A percentile compares a stretch with the other conserved stretches of the same genome.
These are phyloP conservation scores for Hansenula lynferdii DNA, from an alignment of 1,139 yeast genomes.

Conservation along the genomic window DNA sequence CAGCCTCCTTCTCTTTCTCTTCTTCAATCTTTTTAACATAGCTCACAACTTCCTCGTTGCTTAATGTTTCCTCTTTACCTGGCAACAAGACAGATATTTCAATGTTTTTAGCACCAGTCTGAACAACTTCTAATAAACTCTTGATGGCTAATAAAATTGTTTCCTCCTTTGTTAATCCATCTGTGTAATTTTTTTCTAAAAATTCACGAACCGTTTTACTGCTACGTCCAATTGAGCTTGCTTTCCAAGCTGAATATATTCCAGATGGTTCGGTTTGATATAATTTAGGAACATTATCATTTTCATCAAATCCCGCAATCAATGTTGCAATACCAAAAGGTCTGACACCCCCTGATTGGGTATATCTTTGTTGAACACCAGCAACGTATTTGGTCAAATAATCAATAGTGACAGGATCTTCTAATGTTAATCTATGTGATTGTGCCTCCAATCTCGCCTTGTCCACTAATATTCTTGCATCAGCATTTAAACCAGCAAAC, in stretches of 20 bases:
- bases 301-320: slow-evolving; percentile 92
- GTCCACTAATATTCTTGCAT: slow-evolving; percentile 90
- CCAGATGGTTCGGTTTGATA: slow-evolving; percentile 98
- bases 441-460: slow-evolving; percentile 97
- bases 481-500: slow-evolving; percentile 98
- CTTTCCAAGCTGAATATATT: slow-evolving; percentile 98
- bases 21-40: slow-evolving; percentile 83
- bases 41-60: slow-evolving; percentile 68
- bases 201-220: slow-evolving; percentile 94
- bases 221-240: slow-evolving; percentile 95
- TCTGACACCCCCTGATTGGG: slow-evolving; percentile 98
- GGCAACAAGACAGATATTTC: slow-evolving; percentile 89
- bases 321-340: slow-evolving; percentile 94
- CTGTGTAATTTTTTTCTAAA: slow-evolving; percentile 84
- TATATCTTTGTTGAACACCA: slow-evolving; percentile 93
- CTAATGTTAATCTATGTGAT: slow-evolving; percentile 89
- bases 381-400: slow-evolving; percentile 93
- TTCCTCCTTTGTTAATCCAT: slow-evolving; percentile 64
- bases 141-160: slow-evolving; percentile 81
- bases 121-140: slow-evolving; percentile 91
- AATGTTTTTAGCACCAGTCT: slow-evolving; percentile 95
- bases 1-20: slow-evolving; percentile 89
- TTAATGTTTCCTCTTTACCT: slow-evolving; percentile 44
- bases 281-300: slow-evolving; percentile 74
- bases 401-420: slow-evolving; percentile 90